Evolutionary conservation across 2,329 filamentous ascomycete species (phyloP), one percentile per base, ranked within the genome.

Genomic region (Colletotrichum abscissum): DNA sequence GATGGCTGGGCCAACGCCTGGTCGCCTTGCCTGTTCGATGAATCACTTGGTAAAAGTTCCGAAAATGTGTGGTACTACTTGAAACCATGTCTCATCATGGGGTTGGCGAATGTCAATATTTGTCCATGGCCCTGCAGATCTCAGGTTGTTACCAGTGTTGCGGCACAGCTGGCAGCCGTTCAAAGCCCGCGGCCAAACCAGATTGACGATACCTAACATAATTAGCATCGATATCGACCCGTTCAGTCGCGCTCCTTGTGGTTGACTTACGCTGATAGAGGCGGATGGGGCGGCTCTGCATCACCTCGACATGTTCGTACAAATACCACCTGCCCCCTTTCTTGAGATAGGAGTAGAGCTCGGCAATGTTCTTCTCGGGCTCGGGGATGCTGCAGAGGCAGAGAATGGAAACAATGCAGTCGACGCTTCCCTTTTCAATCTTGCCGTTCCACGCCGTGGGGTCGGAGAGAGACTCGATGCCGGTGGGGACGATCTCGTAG

Each of bases 381-480:
- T 90, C 86, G 0, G 91, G 91, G 63, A 92, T 91, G 76, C 88
- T 89, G 83, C 91, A 93, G 38, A 92, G 83, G 67, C 90, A 91
- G 67, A 92, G 82, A 30, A 92, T 81, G 2, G 89, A 88, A 59
- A 92, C 88, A 69, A 92, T 88, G 79, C 87, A 89, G 76, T 91
- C 89, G 22, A 90, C 84, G 63, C 84, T 88, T 24, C 83, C 90
- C 54, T 83, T 83, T 64, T 86, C 80, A 14, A 92, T 84, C 35
- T 82, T 83, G 2, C 85, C 86, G 8, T 80, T 80, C 84, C 85
- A 87, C 30, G 82, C 81, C 2, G 80, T 77, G 3, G 79, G 72
- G 38, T 84, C 78, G 74, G 81, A 77, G 67, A 93, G 81, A 66
- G 89, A 86, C 81, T 93, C 87, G 57, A 93, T 89, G 2, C 91